Base-by-base conservation (phyloP, 306 rosid genomes). In the Trifolium repens region DNA sequence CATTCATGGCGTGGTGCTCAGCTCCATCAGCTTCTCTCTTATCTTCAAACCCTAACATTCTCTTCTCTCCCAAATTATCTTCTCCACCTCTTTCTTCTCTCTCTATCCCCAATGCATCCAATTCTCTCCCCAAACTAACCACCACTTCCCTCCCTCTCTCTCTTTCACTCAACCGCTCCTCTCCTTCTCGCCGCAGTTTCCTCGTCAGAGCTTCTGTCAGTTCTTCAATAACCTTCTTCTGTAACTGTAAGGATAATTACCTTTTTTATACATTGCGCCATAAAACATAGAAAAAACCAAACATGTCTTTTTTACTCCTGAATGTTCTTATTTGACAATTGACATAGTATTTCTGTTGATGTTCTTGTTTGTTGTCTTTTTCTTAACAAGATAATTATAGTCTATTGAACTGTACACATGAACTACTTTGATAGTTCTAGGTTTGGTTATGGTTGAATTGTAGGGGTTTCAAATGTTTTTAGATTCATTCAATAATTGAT, bases 131-230 rank as follows among this genome's bases (percentile, higher is more conserved):
- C 74, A 87, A 83, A 70, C 84, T 89, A 2, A 77, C 74, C 49
- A 67, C 89, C 55, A 67, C 89, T 10, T 73, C 76, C 1, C 30
- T 68, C 35, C 17, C 84, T 54, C 80, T 70, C 27, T 14, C 84
- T 50, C 80, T 79, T 50, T 78, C 93, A 3, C 75, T 85, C 66
- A 75, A 81, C 55, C 76, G 81, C 39, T 26, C 71, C 5, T 47
- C 89, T 9, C 87, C 64, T 35, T 52, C 91, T 42, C 74, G 79
- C 19, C 78, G 75, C 60, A 55, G 52, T 69, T 88, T 89, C 84
- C 7, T 79, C 4, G 92, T 86, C 81, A 86, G 79, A 44, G 97
- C 97, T 42, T 84, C 93, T 61, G 97, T 86, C 69, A 78, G 62
- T 44, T 53, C n/a, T 26, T 34, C 69, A 14, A 30, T 4, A 32